These are phyloP conservation scores for Phialophora tarda DNA, from an alignment of 2,329 filamentous ascomycete genomes.

Conservation along the genomic window DNA sequence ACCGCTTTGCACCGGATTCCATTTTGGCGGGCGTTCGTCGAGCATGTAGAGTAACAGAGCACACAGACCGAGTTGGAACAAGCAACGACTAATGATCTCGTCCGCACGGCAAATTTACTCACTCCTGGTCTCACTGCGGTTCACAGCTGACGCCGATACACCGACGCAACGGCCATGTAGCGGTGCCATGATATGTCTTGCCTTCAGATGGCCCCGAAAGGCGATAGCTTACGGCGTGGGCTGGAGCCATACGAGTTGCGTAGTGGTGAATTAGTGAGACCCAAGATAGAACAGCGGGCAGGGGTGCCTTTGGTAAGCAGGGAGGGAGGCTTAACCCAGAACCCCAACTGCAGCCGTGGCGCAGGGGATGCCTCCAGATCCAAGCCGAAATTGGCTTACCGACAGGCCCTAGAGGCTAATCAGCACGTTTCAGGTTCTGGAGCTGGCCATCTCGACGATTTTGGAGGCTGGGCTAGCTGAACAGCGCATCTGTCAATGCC, in stretches of 20 bases:
- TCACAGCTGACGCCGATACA: slow-evolving; percentile 15
- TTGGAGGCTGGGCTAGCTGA: slow-evolving; percentile 6
- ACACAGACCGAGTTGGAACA: neutral
- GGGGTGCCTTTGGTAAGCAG: slow-evolving; percentile 23
- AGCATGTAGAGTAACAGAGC: slow-evolving; percentile 18
- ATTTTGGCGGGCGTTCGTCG: slow-evolving; percentile 16
- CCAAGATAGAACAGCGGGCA: slow-evolving; percentile 28
- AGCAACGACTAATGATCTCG: slow-evolving; percentile 6
- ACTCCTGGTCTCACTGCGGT: slow-evolving; percentile 3
- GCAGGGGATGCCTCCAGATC: slow-evolving; percentile 10
- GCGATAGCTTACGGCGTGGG: slow-evolving; percentile 18
- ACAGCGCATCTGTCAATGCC: neutral
- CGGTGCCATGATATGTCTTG: slow-evolving; percentile 1
- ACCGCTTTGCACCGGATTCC: slow-evolving; percentile 33
- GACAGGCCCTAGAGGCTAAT: neutral
- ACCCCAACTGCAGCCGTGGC: slow-evolving; percentile 5
- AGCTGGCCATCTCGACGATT: neutral
- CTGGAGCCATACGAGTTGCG: slow-evolving; percentile 11
- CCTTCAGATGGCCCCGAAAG: slow-evolving; percentile 10
- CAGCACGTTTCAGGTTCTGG: slow-evolving; percentile 10
- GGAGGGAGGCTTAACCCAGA: neutral
- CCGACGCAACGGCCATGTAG: slow-evolving; percentile 7
- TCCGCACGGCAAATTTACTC: slow-evolving; percentile 4
- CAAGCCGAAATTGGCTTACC: slow-evolving; percentile 12
- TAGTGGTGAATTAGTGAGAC: slow-evolving; percentile 12